Percentiles rank a stretch among this genome's conserved stretches.
phyloP scores from a whole-genome alignment of 495 filamentous ascomycete species.

The Tricharina praecox region DNA sequence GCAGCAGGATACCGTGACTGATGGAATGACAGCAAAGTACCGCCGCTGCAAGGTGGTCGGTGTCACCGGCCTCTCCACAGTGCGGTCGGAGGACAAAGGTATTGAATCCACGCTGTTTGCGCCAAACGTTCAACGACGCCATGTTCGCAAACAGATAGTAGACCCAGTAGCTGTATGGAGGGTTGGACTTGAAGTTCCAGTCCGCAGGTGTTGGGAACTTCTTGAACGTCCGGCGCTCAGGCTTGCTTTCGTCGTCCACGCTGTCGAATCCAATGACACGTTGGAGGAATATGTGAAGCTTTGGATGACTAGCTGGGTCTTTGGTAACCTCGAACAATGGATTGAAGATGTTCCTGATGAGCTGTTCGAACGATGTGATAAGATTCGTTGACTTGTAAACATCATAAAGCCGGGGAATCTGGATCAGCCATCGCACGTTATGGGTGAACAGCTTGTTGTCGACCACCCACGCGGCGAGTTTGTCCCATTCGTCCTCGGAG shows the following conservation, averaged over 20 bases:
- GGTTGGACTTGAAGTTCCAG: slow-evolving; percentile 87
- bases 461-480: slow-evolving; percentile 92
- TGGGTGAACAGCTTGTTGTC: slow-evolving; percentile 96
- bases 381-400: slow-evolving; percentile 78
- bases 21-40: slow-evolving; percentile 94
- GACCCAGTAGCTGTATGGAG: slow-evolving; percentile 97
- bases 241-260: slow-evolving; percentile 95
- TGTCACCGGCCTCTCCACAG: slow-evolving; percentile 92
- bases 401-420: slow-evolving; percentile 86
- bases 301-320: slow-evolving; percentile 69
- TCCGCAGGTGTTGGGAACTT: slow-evolving; percentile 82
- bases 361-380: slow-evolving; percentile 78
- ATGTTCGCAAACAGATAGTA: slow-evolving; percentile 95
- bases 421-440: slow-evolving; percentile 94
- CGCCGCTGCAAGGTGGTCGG: slow-evolving; percentile 84
- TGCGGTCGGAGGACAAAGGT: slow-evolving; percentile 88
- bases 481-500: slow-evolving; percentile 89
- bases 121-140: slow-evolving; percentile 76
- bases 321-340: slow-evolving; percentile 89
- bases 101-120: slow-evolving; percentile 83
- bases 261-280: slow-evolving; percentile 92
- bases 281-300: slow-evolving; percentile 88
- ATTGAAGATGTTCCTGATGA: slow-evolving; percentile 81
- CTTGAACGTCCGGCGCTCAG: slow-evolving; percentile 72
- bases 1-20: slow-evolving; percentile 78